Base-by-base conservation (phyloP, 176 grass and related monocot species). In the Elaeis guineensis region DNA sequence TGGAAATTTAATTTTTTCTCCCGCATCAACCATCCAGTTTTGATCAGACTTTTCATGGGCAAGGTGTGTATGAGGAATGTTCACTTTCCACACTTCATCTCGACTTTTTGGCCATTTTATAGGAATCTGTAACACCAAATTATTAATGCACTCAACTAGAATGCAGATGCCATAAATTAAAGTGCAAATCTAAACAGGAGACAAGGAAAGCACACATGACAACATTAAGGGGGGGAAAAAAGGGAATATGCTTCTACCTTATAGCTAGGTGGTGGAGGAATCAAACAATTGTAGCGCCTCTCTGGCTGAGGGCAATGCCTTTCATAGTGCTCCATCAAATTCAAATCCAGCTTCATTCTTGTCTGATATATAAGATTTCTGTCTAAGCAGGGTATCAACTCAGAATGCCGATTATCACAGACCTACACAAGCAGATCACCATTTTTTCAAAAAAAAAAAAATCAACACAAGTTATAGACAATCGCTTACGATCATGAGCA, bases 321-420 rank as follows among this genome's bases (percentile, higher is more conserved):
- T 75, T 96, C 91, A 66, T 96, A 96, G 65, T 96, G 91, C 75
- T 96, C 91, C 91, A 96, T 96, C 51, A 96, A 72, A 71, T 84
- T 85, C 75, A 96, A 82, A 82, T 96, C 92, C 59, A 96, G 81
- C 62, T 96, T 96, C 65, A 96, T 25, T 78, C 92, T 91, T 69
- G 74, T 96, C 74, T 96, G 92, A 75, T 87, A 96, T 82, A 96
- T 91, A 69, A 96, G 81, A 66, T 96, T 96, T 89, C 92, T 90
- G 80, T 96, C 92, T 72, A 96, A 75, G 84, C 92, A 96, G 23
- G 92, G 92, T 52, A 96, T 96, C 69, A 96, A 67, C 77, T 96
- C 91, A 68, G 91, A 96, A 84, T 96, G 80, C 61, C 76, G 66
- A 57, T 87, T 80, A 78, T 96, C 92, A 67, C 92, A 96, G 59